phyloP scores from a whole-genome alignment of 306 rosid species.

The Ormosia emarginata region DNA sequence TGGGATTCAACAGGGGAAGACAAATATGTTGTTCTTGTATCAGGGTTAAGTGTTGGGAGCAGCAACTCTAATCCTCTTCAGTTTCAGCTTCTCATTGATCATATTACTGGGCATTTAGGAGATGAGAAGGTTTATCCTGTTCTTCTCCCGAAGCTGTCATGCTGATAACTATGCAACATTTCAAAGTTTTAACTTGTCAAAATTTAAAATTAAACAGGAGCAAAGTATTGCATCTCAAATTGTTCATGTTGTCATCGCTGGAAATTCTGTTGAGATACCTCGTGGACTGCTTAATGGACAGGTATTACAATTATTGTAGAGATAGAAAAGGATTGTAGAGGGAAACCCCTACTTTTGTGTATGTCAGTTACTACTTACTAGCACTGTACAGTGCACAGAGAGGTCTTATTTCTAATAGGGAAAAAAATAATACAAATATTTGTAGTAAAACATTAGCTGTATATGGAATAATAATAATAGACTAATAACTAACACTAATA shows the following conservation, averaged over 20 bases:
- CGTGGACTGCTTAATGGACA: conserved; percentile 74
- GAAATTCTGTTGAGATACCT: conserved; percentile 81
- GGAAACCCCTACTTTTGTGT: background rate
- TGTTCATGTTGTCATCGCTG: conserved; percentile 77
- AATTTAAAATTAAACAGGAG: conserved; percentile 55
- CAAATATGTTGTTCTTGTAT: conserved; percentile 76
- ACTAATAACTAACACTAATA: background rate
- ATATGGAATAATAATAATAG: background rate
- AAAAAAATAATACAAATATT: background rate
- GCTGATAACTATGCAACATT: conserved; percentile 14
- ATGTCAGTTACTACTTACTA: background rate
- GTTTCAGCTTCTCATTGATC: conserved; percentile 92
- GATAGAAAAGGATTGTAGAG: background rate
- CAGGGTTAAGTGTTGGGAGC: conserved; percentile 83
- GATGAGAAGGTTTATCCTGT: conserved; percentile 68
- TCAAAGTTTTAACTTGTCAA: conserved; percentile 26
- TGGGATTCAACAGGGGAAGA: conserved; percentile 70
- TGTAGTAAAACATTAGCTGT: background rate
- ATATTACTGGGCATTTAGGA: conserved; percentile 95
- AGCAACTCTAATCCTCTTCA: conserved; percentile 78
- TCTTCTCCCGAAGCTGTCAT: conserved; percentile 21
- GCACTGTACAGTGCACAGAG: background rate
- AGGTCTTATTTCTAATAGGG: background rate
- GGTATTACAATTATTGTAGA: conserved; percentile 43
- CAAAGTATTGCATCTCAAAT: conserved; percentile 83